Evolutionary conservation across 352 stramenopile species (phyloP), one percentile per base, ranked within the genome.

Genomic region (Globisporangium cystogenes): DNA sequence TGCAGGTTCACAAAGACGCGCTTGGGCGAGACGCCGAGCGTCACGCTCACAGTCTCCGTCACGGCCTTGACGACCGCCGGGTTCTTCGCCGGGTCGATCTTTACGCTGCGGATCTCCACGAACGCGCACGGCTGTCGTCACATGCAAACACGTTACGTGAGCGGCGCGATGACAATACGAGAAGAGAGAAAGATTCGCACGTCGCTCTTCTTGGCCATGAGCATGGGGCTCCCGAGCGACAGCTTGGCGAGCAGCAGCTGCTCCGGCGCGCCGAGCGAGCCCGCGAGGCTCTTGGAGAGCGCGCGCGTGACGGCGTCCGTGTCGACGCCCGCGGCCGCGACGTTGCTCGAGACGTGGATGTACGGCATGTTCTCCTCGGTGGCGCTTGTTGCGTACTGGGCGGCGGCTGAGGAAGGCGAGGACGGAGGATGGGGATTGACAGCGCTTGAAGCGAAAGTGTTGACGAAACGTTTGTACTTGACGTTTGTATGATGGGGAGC

Each of bases 281-380:
- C 47, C 15, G 68, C 69, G 16, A 76, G 40, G 43, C 59, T 67
- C 57, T 78, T 76, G 49, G 72, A 74, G 14, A 82, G 27, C 20
- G 59, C 53, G 56, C 66, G 64, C 16, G 73, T 18, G 20, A 57
- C 50, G 35, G 47, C 51, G 36, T 68, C 49, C n/a, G 59, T 45
- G 57, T 75, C 60, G 33, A 78, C 64, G 18, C 49, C 65, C 27
- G 62, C 47, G 55, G 64, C 67, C 48, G 64, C 52, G 26, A 76
- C 59, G 66, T 78, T 82, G 56, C 55, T 69, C 46, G 60, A 65
- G 44, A 81, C 65, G 44, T 69, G 55, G 21, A 73, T 46, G 60
- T 68, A 74, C 40, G 71, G 71, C 71, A 81, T 77, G n/a, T n/a
- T n/a, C n/a, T n/a, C n/a, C 26, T n/a, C 18, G 37, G 7, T n/a